A percentile compares a stretch with the other conserved stretches of the same genome.
Evolutionary conservation across 2,329 filamentous ascomycete species (phyloP).

Genomic region (Aspergillus sojae): DNA sequence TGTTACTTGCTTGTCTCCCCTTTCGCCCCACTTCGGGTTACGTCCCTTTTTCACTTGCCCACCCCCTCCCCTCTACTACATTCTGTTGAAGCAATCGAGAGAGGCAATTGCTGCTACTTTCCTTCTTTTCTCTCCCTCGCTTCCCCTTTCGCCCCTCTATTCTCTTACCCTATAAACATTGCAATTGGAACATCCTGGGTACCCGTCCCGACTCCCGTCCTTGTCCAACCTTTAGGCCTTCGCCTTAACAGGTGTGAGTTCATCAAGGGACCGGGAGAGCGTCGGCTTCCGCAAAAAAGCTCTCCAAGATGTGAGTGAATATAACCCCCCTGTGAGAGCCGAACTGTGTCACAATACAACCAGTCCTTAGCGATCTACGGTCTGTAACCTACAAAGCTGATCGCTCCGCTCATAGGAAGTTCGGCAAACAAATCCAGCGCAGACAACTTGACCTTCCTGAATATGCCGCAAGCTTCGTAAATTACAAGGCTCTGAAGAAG

Average conservation of each 20-base stretch:
- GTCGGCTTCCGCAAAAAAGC: constrained; percentile 10
- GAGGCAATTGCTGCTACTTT: constrained; percentile 6
- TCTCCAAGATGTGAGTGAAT: constrained; percentile 26
- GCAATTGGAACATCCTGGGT: constrained; percentile 8
- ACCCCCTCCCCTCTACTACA: background rate
- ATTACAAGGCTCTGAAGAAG: constrained; percentile 99
- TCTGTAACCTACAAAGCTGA: constrained; percentile 13
- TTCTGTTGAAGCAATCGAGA: constrained; percentile 2
- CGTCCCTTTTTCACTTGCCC: constrained; percentile 6
- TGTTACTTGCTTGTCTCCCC: background rate
- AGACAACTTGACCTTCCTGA: constrained; percentile 98
- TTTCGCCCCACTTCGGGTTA: constrained; percentile 10
- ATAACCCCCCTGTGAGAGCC: background rate
- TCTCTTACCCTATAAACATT: background rate
- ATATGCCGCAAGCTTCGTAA: constrained; percentile 98
- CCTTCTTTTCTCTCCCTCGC: background rate
- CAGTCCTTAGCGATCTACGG: background rate
- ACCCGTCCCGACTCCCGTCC: constrained; percentile 4
- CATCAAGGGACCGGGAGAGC: constrained; percentile 13
- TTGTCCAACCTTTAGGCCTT: constrained; percentile 1
- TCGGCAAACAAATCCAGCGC: constrained; percentile 99
- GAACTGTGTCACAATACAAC: no score
- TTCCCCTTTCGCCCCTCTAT: background rate
- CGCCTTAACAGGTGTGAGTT: constrained; percentile 8
- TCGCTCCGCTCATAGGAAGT: constrained; percentile 71